Evolutionary conservation across 257 asterid species (phyloP), one percentile per base, ranked within the genome.

Genomic region (Phtheirospermum japonicum): DNA sequence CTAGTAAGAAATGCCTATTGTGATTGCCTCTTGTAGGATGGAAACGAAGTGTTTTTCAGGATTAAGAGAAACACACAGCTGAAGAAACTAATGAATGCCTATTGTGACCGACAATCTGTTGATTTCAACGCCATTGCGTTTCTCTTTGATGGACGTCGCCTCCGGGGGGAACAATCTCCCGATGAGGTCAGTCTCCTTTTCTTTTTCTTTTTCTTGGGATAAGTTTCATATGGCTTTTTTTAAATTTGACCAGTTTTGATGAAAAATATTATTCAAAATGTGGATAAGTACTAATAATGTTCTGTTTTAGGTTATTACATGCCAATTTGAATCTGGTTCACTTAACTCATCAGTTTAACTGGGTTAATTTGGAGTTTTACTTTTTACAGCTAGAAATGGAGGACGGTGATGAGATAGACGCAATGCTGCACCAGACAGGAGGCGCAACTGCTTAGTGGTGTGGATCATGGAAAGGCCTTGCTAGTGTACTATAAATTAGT

Each of bases 71-170:
- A 81, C 81, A 85, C 89, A 0, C 89, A 79, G 18, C 77, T 88
- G 61, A 78, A 80, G 80, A 88, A 81, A 59, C 87, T 88, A 26
- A 88, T 88, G 96, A 77, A 68, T 58, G 88, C 95, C 17, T 85
- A 88, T 20, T 88, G 92, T 26, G 88, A 88, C 32, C 73, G 85
- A 1, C 88, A 75, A 31, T 81, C 89, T 0, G 80, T 81, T 51
- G 91, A 83, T 43, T 13, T 77, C 63, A 80, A 45, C n/a, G 78
- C 87, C 3, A 76, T 81, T 39, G 87, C 83, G 0, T 88, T 88
- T 74, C 65, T 83, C 31, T 85, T 81, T 64, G 89, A 85, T 62
- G 96, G 85, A 0, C 78, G 80, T 46, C 85, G 78, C 20, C 81
- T 79, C 56, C 71, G 79, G 0, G 80, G 54, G 8, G 83, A 79